A percentile compares a stretch with the other conserved stretches of the same genome.
Evolutionary conservation across 2,329 filamentous ascomycete genomes (phyloP).

Genomic region (Pyricularia sp.): DNA sequence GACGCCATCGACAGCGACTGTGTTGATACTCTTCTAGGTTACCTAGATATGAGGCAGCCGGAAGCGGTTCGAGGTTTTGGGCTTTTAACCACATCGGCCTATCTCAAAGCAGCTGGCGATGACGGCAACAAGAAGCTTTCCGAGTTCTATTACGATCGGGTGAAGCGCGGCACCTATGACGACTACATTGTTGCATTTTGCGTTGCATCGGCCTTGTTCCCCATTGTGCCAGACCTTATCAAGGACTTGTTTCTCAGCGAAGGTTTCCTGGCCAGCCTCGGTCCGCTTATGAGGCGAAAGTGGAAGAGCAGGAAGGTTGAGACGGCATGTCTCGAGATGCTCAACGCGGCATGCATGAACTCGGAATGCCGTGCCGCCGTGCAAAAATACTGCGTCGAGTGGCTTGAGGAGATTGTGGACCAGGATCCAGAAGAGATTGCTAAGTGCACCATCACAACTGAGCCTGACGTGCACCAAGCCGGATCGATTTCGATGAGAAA

Average conservation of each 20-base stretch:
- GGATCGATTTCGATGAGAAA: constrained; percentile 47
- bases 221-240: constrained; percentile 64
- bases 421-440: constrained; percentile 49
- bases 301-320: constrained; percentile 80
- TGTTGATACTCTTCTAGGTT: constrained; percentile 74
- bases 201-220: constrained; percentile 78
- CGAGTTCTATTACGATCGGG: constrained; percentile 59
- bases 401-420: constrained; percentile 74
- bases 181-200: constrained; percentile 88
- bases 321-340: constrained; percentile 72
- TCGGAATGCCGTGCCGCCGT: constrained; percentile 70
- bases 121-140: constrained; percentile 57
- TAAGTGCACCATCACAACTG: constrained; percentile 33
- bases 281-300: constrained; percentile 62
- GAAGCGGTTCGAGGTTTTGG: constrained; percentile 66
- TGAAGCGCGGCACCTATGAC: constrained; percentile 66
- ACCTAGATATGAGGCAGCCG: constrained; percentile 71
- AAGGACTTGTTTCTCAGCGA: constrained; percentile 75
- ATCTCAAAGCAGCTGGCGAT: constrained; percentile 64
- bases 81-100: constrained; percentile 68
- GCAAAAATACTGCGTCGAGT: constrained; percentile 69
- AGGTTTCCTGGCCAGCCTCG: constrained; percentile 68
- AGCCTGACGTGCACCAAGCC: constrained; percentile 43
- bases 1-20: constrained; percentile 58
- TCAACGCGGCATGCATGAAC: constrained; percentile 86